A percentile compares a stretch with the other conserved stretches of the same genome.
phyloP scores from a whole-genome alignment of 2,329 filamentous ascomycete species.

The Pestalotiopsis sp. region DNA sequence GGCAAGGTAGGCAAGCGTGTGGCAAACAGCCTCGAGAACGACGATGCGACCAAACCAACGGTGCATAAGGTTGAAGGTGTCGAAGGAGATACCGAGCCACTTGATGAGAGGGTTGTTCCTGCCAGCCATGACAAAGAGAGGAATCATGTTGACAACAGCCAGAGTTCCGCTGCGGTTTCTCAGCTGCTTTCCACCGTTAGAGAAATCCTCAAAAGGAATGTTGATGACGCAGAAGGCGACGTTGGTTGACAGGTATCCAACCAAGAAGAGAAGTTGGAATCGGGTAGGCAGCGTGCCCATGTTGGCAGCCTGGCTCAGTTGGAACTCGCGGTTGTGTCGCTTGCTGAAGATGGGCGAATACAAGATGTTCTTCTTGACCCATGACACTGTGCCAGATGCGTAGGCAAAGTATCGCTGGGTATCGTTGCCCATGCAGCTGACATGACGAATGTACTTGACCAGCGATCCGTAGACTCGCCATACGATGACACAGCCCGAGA shows the following conservation, averaged over 20 bases:
- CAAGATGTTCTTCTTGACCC: slow-evolving; percentile 67
- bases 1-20: slow-evolving; percentile 63
- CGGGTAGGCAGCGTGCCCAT: slow-evolving; percentile 80
- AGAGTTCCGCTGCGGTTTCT: slow-evolving; percentile 73
- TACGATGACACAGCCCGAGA: slow-evolving; percentile 64
- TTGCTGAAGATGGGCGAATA: slow-evolving; percentile 74
- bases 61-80: slow-evolving; percentile 81
- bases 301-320: slow-evolving; percentile 67
- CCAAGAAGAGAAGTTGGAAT: slow-evolving; percentile 71
- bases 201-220: slow-evolving; percentile 59
- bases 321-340: slow-evolving; percentile 76
- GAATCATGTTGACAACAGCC: slow-evolving; percentile 75
- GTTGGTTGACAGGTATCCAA: slow-evolving; percentile 72
- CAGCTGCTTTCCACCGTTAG: slow-evolving; percentile 50
- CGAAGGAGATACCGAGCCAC: slow-evolving; percentile 74
- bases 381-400: slow-evolving; percentile 55
- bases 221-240: slow-evolving; percentile 74
- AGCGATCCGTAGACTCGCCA: slow-evolving; percentile 68
- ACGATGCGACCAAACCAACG: slow-evolving; percentile 81
- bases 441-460: slow-evolving; percentile 69
- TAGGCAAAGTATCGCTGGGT: slow-evolving; percentile 77
- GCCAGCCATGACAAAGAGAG: slow-evolving; percentile 73
- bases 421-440: slow-evolving; percentile 78
- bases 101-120: slow-evolving; percentile 79
- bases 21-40: slow-evolving; percentile 67